Evolutionary conservation across 768 basidiomycete genomes (phyloP).

Genomic region (Phanerochaete sordida): DNA sequence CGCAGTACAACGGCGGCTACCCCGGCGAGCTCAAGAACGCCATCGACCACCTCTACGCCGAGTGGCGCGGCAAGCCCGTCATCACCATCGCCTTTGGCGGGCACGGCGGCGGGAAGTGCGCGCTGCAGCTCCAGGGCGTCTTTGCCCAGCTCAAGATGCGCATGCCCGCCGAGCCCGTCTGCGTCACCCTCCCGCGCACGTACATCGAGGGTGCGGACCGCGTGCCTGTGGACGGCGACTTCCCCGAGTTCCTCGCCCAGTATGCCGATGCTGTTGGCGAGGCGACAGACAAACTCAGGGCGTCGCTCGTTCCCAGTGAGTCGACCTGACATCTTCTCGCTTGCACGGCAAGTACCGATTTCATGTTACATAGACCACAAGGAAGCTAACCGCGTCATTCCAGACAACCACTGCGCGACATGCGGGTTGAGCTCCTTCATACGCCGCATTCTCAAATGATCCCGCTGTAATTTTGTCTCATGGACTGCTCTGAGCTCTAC

Average conservation of each 20-base stretch:
- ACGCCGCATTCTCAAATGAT: too few relatives aligned
- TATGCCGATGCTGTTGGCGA: slow-evolving; percentile 4
- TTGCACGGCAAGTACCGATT: too few relatives aligned
- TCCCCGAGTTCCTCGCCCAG: slow-evolving; percentile 20
- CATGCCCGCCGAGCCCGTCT: slow-evolving; percentile 12
- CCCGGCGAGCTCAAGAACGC: slow-evolving; percentile 37
- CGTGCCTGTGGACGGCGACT: slow-evolving; percentile 6
- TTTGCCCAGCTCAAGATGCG: slow-evolving; percentile 22
- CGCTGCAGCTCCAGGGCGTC: slow-evolving; percentile 26
- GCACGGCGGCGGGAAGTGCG: slow-evolving; percentile 29
- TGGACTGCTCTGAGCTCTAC: too few relatives aligned
- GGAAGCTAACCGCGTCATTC: too few relatives aligned
- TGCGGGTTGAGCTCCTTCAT: too few relatives aligned
- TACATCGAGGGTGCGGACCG: slow-evolving; percentile 14
- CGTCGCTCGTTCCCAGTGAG: background rate
- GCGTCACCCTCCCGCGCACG: slow-evolving; percentile 15
- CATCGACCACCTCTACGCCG: slow-evolving; percentile 36
- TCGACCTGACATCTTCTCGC: background rate
- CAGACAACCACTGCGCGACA: too few relatives aligned
- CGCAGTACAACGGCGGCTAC: slow-evolving; percentile 39
- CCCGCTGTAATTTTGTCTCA: too few relatives aligned
- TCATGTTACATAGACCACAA: too few relatives aligned
- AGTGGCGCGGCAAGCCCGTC: slow-evolving; percentile 34
- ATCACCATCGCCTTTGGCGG: slow-evolving; percentile 32
- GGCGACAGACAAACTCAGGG: background rate